These are phyloP conservation scores for Acidiella bohemica DNA, from an alignment of 495 filamentous ascomycete species.

Conservation along the genomic window DNA sequence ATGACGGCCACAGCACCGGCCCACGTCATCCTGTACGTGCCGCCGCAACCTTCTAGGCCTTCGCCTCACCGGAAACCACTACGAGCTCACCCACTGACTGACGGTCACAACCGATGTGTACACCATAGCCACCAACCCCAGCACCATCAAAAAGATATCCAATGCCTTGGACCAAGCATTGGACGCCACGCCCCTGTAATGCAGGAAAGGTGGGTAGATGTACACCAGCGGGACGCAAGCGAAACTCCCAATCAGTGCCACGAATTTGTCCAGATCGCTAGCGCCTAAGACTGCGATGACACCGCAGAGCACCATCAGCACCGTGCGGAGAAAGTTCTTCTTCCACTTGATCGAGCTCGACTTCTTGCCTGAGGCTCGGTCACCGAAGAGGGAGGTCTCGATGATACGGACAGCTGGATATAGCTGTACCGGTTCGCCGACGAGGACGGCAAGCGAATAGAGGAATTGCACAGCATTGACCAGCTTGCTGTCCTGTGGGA, in stretches of 20 bases:
- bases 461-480: conserved; percentile 55
- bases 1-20: no score
- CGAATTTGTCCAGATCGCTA: conserved; percentile 48
- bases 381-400: conserved; percentile 39
- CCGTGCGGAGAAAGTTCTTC: conserved; percentile 46
- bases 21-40: no score
- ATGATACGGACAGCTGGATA: conserved; percentile 51
- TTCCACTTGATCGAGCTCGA: conserved; percentile 46
- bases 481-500: conserved; percentile 45
- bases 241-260: conserved; percentile 47
- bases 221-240: conserved; percentile 42
- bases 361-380: conserved; percentile 40
- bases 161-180: conserved; percentile 46
- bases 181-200: conserved; percentile 64
- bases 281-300: conserved; percentile 41
- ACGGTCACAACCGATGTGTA: conserved; percentile 81
- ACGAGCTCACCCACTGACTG: conserved; percentile 69
- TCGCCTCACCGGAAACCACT: no score
- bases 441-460: conserved; percentile 49
- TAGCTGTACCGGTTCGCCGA: conserved; percentile 49
- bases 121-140: conserved; percentile 72
- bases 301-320: conserved; percentile 37
- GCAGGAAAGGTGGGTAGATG: conserved; percentile 59
- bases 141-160: conserved; percentile 61
- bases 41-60: no score